Evolutionary conservation across 805 yeast species (phyloP).

Genomic region (Soucietia sequanensis): DNA sequence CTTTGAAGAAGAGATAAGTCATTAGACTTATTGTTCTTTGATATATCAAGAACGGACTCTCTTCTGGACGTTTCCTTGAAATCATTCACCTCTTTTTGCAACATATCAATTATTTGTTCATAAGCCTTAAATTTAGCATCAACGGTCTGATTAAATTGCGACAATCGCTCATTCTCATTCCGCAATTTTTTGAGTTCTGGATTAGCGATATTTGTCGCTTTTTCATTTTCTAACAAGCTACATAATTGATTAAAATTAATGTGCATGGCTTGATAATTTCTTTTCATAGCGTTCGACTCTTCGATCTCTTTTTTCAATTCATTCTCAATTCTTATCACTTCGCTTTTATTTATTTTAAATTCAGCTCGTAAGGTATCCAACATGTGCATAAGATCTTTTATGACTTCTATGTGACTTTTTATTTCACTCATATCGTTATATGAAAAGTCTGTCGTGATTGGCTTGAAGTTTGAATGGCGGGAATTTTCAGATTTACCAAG

Average conservation of each 20-base stretch:
- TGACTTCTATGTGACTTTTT: slow-evolving; percentile 1
- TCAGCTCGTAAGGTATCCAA: slow-evolving; percentile 23
- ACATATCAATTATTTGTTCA: slow-evolving; percentile 26
- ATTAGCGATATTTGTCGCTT: neutral
- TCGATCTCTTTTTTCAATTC: slow-evolving; percentile 21
- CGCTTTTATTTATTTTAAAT: slow-evolving; percentile 16
- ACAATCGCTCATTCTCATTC: slow-evolving; percentile 18
- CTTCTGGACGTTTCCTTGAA: slow-evolving; percentile 13
- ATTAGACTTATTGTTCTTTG: neutral
- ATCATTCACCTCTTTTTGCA: slow-evolving; percentile 31
- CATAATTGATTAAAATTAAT: slow-evolving; percentile 18
- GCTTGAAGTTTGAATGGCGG: slow-evolving; percentile 13
- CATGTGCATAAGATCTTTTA: slow-evolving; percentile 6
- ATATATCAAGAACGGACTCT: slow-evolving; percentile 1
- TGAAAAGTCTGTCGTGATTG: neutral
- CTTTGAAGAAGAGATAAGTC: slow-evolving; percentile 1
- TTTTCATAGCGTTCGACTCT: slow-evolving; percentile 18
- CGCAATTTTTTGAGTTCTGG: slow-evolving; percentile 8
- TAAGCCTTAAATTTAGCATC: slow-evolving; percentile 28
- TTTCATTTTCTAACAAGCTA: slow-evolving; percentile 6
- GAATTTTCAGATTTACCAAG: slow-evolving; percentile 6
- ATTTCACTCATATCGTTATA: neutral
- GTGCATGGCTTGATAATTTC: slow-evolving; percentile 16
- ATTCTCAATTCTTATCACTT: slow-evolving; percentile 17
- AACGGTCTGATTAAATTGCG: slow-evolving; percentile 15